These are phyloP conservation scores for Lentinula sp. DNA, from an alignment of 768 basidiomycete genomes.

Conservation along the genomic window DNA sequence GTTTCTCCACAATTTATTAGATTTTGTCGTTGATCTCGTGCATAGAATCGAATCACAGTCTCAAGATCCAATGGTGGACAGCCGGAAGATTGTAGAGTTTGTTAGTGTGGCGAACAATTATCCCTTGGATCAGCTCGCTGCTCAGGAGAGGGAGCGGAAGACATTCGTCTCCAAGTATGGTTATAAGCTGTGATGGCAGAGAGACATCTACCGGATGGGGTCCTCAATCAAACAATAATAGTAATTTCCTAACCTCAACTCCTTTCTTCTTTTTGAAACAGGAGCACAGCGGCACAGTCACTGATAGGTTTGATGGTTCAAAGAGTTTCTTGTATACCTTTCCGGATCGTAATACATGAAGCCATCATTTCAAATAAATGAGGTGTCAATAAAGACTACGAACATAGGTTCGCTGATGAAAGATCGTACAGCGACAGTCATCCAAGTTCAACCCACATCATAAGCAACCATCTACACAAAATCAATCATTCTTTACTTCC, in stretches of 20 bases:
- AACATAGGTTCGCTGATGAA: too few relatives aligned
- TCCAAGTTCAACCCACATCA: neutral
- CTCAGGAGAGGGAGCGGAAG: neutral
- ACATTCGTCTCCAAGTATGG: neutral
- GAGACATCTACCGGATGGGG: too few relatives aligned
- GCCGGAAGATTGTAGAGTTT: neutral
- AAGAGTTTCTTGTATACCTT: too few relatives aligned
- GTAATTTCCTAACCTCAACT: too few relatives aligned
- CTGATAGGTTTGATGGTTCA: too few relatives aligned
- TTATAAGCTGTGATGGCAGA: neutral
- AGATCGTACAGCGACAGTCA: neutral
- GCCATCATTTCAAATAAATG: too few relatives aligned
- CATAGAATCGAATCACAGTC: neutral
- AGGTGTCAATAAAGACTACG: too few relatives aligned
- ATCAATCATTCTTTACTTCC: neutral
- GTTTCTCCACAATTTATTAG: neutral
- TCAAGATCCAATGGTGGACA: neutral
- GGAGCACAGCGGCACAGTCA: too few relatives aligned
- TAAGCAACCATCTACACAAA: conserved; percentile 13
- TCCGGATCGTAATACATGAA: too few relatives aligned
- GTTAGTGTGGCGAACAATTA: neutral
- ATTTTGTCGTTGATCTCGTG: neutral
- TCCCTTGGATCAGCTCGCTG: neutral
- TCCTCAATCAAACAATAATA: too few relatives aligned
- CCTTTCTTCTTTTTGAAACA: too few relatives aligned